A percentile compares a stretch with the other conserved stretches of the same genome.
Conservation (phyloP, 164 flowering plant genomes). For the Tetrastigma voinierianum region DNA sequence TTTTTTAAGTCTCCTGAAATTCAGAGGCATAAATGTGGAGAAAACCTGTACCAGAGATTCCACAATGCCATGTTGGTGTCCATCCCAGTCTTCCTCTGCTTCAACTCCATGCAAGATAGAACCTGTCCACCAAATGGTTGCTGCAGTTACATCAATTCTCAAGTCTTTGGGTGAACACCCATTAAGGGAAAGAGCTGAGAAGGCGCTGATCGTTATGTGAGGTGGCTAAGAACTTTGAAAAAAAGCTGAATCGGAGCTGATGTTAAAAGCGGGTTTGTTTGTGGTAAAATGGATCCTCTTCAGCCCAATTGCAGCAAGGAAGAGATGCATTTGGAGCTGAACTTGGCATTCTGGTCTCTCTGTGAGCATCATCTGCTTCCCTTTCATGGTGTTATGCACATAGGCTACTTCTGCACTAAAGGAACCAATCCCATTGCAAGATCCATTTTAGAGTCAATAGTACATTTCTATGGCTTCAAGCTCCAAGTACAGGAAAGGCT, state of each 20-base stretch:
- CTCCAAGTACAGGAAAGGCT: constrained; percentile 98
- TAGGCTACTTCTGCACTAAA: constrained; percentile 56
- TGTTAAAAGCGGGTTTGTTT: constrained; percentile 44
- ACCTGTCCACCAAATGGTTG: constrained; percentile 40
- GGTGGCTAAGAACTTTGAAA: constrained; percentile 82
- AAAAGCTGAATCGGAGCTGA: constrained; percentile 53
- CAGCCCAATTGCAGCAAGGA: constrained; percentile 19
- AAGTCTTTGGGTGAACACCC: constrained; percentile 83
- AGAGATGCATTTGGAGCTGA: constrained; percentile 53
- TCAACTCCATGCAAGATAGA: constrained; percentile 26
- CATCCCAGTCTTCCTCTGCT: constrained; percentile 32
- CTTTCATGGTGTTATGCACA: constrained; percentile 84
- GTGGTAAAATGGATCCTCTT: constrained; percentile 12
- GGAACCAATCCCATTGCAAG: constrained; percentile 36
- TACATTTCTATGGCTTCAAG: constrained; percentile 78
- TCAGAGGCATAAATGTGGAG: constrained; percentile 48
- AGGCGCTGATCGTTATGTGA: constrained; percentile 75
- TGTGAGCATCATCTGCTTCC: constrained; percentile 99
- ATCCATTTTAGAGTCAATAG: constrained; percentile 65
- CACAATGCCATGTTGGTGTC: constrained; percentile 61
- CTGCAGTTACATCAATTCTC: constrained; percentile 67
- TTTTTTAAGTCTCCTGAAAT: constrained; percentile 62
- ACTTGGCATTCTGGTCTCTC: constrained; percentile 79
- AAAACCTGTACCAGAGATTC: constrained; percentile 13
- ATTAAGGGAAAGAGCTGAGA: constrained; percentile 72